Percentiles rank a stretch among this genome's conserved stretches.
These are phyloP conservation scores for Trichoderma orchidacearum DNA, from an alignment of 495 filamentous ascomycete genomes.

Conservation along the genomic window DNA sequence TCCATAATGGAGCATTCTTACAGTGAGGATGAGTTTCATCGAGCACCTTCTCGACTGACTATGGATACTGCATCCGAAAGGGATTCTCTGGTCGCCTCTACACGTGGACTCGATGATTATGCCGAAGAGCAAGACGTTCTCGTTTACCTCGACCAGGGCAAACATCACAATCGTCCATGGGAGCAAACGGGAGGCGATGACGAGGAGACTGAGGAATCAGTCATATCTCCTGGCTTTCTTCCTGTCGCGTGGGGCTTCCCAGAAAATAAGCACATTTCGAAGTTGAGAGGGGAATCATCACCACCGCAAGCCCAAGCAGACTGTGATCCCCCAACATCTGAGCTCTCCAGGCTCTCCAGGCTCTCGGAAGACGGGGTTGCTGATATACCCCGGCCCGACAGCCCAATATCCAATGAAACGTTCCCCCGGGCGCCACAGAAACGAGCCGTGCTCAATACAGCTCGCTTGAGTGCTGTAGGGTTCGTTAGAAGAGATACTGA, in stretches of 20 bases:
- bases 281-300: conserved; percentile 7
- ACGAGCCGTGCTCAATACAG: neutral
- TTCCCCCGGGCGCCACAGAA: neutral
- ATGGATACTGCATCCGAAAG: neutral
- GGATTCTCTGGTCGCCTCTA: neutral
- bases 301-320: conserved; percentile 11
- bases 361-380: neutral
- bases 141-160: conserved; percentile 14
- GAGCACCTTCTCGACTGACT: neutral
- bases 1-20: neutral
- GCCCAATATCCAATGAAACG: conserved; percentile 1
- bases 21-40: neutral
- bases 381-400: neutral
- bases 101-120: neutral
- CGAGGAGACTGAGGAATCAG: neutral
- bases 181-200: neutral
- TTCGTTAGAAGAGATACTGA: conserved; percentile 17
- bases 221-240: neutral
- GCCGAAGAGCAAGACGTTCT: conserved; percentile 16
- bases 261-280: conserved; percentile 4
- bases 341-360: neutral
- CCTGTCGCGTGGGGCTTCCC: conserved; percentile 7
- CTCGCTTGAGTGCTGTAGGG: conserved; percentile 3
- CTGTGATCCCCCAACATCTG: neutral
- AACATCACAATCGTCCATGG: neutral